Evolutionary conservation across 345 rosid genomes (phyloP).

Genomic region (Theobroma cacao): DNA sequence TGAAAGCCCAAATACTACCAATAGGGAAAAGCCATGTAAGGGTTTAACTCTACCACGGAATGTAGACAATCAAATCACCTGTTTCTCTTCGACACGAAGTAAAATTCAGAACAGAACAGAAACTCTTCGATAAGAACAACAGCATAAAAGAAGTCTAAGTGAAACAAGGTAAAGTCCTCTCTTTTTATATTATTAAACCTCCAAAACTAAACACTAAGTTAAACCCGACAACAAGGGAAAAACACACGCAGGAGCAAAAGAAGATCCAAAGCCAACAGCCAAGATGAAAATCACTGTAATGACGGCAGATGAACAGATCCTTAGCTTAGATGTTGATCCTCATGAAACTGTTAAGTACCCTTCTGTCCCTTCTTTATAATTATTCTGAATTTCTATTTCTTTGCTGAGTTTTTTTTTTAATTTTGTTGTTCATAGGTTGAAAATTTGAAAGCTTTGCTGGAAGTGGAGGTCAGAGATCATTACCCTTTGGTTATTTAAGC

Average conservation of each 20-base stretch:
- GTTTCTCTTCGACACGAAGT: background rate
- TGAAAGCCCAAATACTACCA: background rate
- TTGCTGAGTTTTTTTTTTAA: slow-evolving; percentile 1
- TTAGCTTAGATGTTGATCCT: slow-evolving; percentile 76
- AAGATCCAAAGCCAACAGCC: background rate
- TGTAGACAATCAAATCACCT: background rate
- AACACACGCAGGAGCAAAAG: background rate
- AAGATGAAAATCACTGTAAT: slow-evolving; percentile 88
- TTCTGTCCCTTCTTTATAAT: slow-evolving; percentile 27
- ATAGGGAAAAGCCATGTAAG: background rate
- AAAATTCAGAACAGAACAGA: background rate
- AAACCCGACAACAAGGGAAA: background rate
- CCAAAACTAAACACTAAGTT: background rate
- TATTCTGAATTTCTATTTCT: background rate
- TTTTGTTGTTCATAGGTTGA: slow-evolving; percentile 56
- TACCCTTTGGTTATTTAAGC: background rate
- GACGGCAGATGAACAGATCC: slow-evolving; percentile 88
- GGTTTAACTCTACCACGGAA: background rate
- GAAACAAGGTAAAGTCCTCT: background rate
- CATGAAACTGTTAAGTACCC: slow-evolving; percentile 60
- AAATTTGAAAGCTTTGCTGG: slow-evolving; percentile 93
- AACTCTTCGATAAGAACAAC: background rate
- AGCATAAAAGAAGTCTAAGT: background rate
- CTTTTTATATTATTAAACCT: background rate
- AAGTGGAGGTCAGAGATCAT: slow-evolving; percentile 71